Percentiles rank a stretch among this genome's conserved stretches.
Conservation (phyloP, 768 basidiomycete species). For the Trametes cingulata region DNA sequence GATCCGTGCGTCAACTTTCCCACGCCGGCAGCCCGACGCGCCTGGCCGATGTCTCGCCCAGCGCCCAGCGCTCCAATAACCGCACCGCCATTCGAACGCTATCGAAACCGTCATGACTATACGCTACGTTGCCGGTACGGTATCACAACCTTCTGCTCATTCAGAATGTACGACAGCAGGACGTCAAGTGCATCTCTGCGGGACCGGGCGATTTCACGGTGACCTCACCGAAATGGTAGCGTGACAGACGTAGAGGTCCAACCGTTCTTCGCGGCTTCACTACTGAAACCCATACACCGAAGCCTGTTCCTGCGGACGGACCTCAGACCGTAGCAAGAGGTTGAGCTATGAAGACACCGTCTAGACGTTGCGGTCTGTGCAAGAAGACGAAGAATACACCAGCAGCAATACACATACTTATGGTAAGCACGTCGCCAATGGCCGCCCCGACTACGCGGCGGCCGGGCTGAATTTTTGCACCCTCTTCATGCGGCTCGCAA, state of each 20-base stretch:
- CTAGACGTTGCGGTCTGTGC: no score
- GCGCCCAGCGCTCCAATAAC: background rate
- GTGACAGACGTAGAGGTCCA: background rate
- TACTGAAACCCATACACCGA: background rate
- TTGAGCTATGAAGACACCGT: no score
- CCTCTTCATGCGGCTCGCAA: slow-evolving; percentile 64
- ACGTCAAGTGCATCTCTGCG: background rate
- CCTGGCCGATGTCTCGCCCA: slow-evolving; percentile 16
- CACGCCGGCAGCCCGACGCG: slow-evolving; percentile 21
- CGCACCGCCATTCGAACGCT: background rate
- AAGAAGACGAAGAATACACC: background rate
- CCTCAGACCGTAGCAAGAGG: no score
- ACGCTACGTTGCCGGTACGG: background rate
- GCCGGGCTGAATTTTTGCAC: slow-evolving; percentile 63
- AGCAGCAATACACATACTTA: background rate
- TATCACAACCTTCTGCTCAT: background rate
- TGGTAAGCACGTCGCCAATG: background rate
- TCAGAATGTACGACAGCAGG: no score
- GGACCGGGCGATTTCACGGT: background rate
- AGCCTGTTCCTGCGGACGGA: no score
- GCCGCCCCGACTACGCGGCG: slow-evolving; percentile 10
- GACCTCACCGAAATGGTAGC: background rate
- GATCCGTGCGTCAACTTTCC: slow-evolving; percentile 19
- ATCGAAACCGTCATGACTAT: no score
- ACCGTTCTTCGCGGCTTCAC: background rate